Base-by-base conservation (phyloP, 2,329 filamentous ascomycete genomes). In the Xylariaceae sp. region DNA sequence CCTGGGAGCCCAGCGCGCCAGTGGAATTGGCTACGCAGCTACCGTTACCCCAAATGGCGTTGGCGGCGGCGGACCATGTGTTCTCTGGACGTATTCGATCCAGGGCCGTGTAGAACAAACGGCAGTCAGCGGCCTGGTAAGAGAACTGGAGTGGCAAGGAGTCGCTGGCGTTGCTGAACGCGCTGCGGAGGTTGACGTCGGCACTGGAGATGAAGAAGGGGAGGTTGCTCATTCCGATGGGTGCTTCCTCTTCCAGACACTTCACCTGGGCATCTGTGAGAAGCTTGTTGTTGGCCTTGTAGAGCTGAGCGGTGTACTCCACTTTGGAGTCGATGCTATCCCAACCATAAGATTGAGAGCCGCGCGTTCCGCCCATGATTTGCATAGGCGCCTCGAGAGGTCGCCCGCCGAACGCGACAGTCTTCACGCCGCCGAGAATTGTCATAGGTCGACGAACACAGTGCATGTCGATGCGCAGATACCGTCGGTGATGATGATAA, bases 41-140 rank as follows among this genome's bases (percentile, higher is more conserved):
- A 10, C 63, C 59, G 25, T 65, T 59, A 20, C 44, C 56, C 65
- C 66, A 69, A 1, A 64, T 65, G 1, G 65, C 66, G 34, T 65
- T 62, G 34, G 63, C 64, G 7, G 62, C 64, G 38, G 61, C 55
- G 53, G 66, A 60, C 73, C 73, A 76, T 7, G 65, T 61, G 5
- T 59, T 63, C 32, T 59, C 65, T n/a, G 71, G 66, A 29, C 64
- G 57, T 4, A 60, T 59, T 17, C 71, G 54, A 65, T 72, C 74
- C 22, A 63, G 62, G 3, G 63, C 57, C 2, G 72, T 74, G 54
- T 73, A 74, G 55, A 70, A 74, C 54, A 75, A 67, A 29, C 71
- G 62, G 55, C 73, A 75, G 53, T 74, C 70, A 11, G 56, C 52
- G 8, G 56, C 42, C 42, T 49, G 42, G 34, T 46, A 42, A 11